Evolutionary conservation across 2,329 filamentous ascomycete genomes (phyloP).

Genomic region (Aspergillus sp.): DNA sequence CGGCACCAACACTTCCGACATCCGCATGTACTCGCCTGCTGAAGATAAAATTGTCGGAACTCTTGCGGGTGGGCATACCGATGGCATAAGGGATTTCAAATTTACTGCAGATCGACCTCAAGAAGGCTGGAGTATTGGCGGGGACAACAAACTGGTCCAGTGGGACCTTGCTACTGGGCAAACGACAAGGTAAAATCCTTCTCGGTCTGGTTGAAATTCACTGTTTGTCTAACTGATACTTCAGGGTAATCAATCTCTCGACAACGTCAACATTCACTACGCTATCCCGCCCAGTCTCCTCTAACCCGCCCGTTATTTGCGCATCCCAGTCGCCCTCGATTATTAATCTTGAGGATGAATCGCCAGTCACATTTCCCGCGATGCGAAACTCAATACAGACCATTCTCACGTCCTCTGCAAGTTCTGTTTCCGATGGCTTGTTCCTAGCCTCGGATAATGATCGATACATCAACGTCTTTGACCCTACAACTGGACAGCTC

Average conservation of each 20-base stretch:
- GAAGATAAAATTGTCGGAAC: conserved; percentile 49
- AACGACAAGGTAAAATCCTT: conserved; percentile 40
- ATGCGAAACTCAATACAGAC: conserved; percentile 52
- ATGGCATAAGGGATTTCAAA: conserved; percentile 51
- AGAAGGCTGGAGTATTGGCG: conserved; percentile 55
- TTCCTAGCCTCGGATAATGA: conserved; percentile 53
- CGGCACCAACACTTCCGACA: conserved; percentile 49
- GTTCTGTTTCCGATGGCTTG: conserved; percentile 32
- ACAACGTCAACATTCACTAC: conserved; percentile 39
- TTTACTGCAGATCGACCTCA: conserved; percentile 44
- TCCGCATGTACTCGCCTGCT: conserved; percentile 50
- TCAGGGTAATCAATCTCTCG: conserved; percentile 46
- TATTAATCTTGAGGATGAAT: conserved; percentile 42
- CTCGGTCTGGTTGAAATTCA: neutral
- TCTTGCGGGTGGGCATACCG: conserved; percentile 48
- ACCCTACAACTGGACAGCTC: conserved; percentile 42
- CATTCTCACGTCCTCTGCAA: conserved; percentile 42
- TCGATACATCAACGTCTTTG: conserved; percentile 52
- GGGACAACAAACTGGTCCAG: conserved; percentile 53
- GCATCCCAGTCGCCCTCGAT: conserved; percentile 52
- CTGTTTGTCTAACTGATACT: conserved; percentile 15
- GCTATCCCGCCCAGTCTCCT: conserved; percentile 42
- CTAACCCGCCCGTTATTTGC: conserved; percentile 47
- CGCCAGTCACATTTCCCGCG: conserved; percentile 46
- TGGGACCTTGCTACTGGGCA: conserved; percentile 50